phyloP scores from a whole-genome alignment of 2,329 filamentous ascomycete species.

The Anthostomella pinea region DNA sequence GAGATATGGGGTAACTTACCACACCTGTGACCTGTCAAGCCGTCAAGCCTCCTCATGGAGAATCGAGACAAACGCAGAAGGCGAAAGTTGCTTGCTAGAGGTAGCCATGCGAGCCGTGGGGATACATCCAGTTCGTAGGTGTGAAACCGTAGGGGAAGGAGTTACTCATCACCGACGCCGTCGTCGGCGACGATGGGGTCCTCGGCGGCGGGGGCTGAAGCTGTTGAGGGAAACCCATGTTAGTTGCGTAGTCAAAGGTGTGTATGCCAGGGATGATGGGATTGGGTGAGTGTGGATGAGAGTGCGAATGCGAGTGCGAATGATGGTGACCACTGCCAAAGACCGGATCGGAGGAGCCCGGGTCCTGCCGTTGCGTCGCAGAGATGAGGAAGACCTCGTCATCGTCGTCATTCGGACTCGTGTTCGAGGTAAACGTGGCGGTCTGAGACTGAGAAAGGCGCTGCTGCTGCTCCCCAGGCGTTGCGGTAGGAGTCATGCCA shows the following conservation, averaged over 20 bases:
- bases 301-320: constrained; percentile 17
- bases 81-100: constrained; percentile 19
- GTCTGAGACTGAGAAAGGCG: no score
- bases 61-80: no score
- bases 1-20: no score
- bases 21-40: no score
- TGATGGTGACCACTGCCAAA: constrained; percentile 16
- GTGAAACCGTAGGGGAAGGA: constrained; percentile 25
- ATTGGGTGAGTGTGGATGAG: constrained; percentile 8
- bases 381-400: constrained; percentile 30
- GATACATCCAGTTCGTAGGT: constrained; percentile 21
- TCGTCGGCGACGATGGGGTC: neutral
- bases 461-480: no score
- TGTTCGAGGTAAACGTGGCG: constrained; percentile 12
- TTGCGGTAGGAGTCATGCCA: constrained; percentile 7
- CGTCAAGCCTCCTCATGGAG: no score
- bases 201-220: constrained; percentile 4
- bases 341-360: constrained; percentile 10
- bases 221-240: constrained; percentile 25
- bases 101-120: constrained; percentile 24
- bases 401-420: constrained; percentile 23
- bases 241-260: constrained; percentile 28
- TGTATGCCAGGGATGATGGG: constrained; percentile 20
- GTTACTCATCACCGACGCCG: constrained; percentile 13
- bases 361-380: constrained; percentile 21